A percentile compares a stretch with the other conserved stretches of the same genome.
phyloP scores from a whole-genome alignment of 768 basidiomycete genomes.

The Rhizopogon vinicolor region DNA sequence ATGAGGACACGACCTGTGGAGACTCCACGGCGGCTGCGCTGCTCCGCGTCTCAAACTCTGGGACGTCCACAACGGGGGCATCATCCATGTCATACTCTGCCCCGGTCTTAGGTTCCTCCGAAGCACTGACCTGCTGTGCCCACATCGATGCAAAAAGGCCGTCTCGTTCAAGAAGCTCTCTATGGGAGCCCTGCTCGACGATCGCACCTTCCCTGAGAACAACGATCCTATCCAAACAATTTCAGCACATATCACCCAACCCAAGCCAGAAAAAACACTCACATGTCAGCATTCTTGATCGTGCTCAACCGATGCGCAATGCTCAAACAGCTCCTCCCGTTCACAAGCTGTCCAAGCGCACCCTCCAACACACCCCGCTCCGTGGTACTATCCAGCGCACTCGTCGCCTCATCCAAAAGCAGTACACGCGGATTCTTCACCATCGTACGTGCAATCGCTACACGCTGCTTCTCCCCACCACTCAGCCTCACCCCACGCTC shows the following conservation, averaged over 20 bases:
- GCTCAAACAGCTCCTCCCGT: slow-evolving; percentile 25
- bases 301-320: slow-evolving; percentile 28
- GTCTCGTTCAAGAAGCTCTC: slow-evolving; percentile 65
- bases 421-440: slow-evolving; percentile 83
- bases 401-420: slow-evolving; percentile 75
- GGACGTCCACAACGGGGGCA: slow-evolving; percentile 14
- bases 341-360: slow-evolving; percentile 3
- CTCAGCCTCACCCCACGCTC: slow-evolving; percentile 82
- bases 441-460: slow-evolving; percentile 83
- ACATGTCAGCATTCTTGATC: slow-evolving; percentile 60
- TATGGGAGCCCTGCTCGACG: slow-evolving; percentile 76
- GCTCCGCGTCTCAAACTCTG: slow-evolving; percentile 16
- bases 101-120: slow-evolving; percentile 17
- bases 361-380: slow-evolving; percentile 86
- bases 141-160: slow-evolving; percentile 85
- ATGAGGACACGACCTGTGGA: slow-evolving; percentile 9
- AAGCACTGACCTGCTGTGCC: slow-evolving; percentile 73
- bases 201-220: slow-evolving; percentile 90
- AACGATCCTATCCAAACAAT: slow-evolving; percentile 55
- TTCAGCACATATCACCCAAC: background rate
- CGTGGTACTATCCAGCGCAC: slow-evolving; percentile 85
- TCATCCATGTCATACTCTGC: slow-evolving; percentile 23
- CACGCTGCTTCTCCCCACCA: slow-evolving; percentile 88
- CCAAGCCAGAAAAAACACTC: slow-evolving; percentile 19
- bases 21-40: slow-evolving; percentile 16